A percentile compares a stretch with the other conserved stretches of the same genome.
Conservation (phyloP, 768 basidiomycete species). For the Cubamyces lactineus region DNA sequence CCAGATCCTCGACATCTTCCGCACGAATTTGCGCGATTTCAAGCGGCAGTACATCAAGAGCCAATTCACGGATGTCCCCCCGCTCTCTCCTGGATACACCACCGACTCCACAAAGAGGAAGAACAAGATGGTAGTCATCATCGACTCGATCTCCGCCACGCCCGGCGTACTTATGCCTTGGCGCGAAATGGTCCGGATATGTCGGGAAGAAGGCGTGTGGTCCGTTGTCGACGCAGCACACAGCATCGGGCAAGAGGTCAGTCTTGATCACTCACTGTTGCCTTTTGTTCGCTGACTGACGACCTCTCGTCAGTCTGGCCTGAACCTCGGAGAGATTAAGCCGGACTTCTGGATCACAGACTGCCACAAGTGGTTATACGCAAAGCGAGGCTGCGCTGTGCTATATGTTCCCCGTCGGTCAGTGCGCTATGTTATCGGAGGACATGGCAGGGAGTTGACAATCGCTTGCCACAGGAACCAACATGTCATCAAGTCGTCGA, state of each 20-base stretch:
- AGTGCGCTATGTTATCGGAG: slow-evolving; percentile 14
- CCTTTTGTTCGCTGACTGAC: neutral
- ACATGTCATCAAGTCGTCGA: slow-evolving; percentile 57
- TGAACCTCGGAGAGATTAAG: slow-evolving; percentile 55
- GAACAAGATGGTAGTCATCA: slow-evolving; percentile 65
- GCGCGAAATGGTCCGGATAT: slow-evolving; percentile 67
- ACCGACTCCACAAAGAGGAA: slow-evolving; percentile 15
- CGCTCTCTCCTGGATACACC: slow-evolving; percentile 11
- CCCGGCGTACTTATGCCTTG: slow-evolving; percentile 72
- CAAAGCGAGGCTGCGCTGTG: slow-evolving; percentile 67
- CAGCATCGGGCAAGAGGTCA: slow-evolving; percentile 69
- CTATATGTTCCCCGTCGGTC: slow-evolving; percentile 74
- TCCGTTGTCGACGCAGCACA: slow-evolving; percentile 83
- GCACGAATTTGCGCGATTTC: slow-evolving; percentile 39
- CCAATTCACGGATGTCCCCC: slow-evolving; percentile 22
- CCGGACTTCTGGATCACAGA: slow-evolving; percentile 88
- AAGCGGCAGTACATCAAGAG: slow-evolving; percentile 24
- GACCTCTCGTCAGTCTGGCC: slow-evolving; percentile 33
- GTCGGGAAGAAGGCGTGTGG: slow-evolving; percentile 61
- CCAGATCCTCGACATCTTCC: slow-evolving; percentile 56
- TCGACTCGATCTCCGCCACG: slow-evolving; percentile 66
- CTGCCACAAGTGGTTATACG: slow-evolving; percentile 84
- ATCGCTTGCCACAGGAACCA: slow-evolving; percentile 52
- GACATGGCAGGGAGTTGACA: too few relatives aligned
- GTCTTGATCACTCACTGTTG: neutral